Base-by-base conservation (phyloP, 2,329 filamentous ascomycete species). In the Diplodia corticola region DNA sequence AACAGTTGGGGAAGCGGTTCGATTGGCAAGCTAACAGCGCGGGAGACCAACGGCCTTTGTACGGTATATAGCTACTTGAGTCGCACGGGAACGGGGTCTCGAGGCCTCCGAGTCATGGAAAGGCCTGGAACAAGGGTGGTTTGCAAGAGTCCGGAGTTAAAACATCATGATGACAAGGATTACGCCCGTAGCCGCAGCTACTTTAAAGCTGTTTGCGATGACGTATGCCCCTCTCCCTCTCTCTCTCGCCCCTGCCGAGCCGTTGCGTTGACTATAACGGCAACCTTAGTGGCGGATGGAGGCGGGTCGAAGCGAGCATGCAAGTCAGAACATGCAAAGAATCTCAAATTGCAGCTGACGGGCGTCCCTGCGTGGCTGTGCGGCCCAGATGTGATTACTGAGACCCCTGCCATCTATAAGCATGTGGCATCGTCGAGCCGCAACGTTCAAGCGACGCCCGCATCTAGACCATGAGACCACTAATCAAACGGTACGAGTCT, bases 51-150 rank as follows among this genome's bases (percentile, higher is more conserved):
- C n/a, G 57, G 26, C 10, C 26, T 61, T 24, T 50, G 44, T 61
- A 61, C 50, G 33, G 35, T 37, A 33, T 9, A 30, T 24, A 28
- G 26, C 4, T 17, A 15, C 10, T 35, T 13, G 37, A 55, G 51
- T 55, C 51, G 51, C 51, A 33, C 15, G 37, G 55, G 55, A 48
- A 22, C 17, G 26, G 55, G 55, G 15, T 46, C 17, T 15, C 30
- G 5, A 17, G 13, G 9, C 13, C n/a, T 60, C 55, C 55, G 55
- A 48, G 24, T 60, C 55, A 48, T 49, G 57, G 57, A 49, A 49
- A 35, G 57, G 57, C 28, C 57, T 61, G 57, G 57, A 61, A 61
- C 57, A 40, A 26, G 37, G 24, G 26, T 49, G 57, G 40, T 61
- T 46, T 46, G 55, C 22, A 59, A 59, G 26, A 44, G 53, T 12